Conservation (phyloP, 495 filamentous ascomycete species). For the Penicillium steckii region DNA sequence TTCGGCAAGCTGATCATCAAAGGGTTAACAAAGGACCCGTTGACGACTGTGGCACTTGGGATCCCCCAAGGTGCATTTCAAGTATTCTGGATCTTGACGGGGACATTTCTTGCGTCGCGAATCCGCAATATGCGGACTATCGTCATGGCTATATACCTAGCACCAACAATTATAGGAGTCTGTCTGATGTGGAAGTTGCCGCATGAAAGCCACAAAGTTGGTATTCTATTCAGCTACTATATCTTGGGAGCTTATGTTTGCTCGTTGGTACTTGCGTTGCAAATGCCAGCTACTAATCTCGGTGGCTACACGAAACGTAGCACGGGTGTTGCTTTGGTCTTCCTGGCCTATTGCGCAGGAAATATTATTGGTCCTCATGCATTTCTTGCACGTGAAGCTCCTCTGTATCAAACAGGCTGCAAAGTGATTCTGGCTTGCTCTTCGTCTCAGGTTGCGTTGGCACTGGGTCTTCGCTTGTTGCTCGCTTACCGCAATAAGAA, state of each 20-base stretch:
- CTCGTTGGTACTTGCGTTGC: conserved; percentile 37
- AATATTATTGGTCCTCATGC: conserved; percentile 38
- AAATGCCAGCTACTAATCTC: conserved; percentile 42
- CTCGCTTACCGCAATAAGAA: conserved; percentile 16
- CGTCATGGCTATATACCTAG: conserved; percentile 36
- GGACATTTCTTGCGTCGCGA: conserved; percentile 33
- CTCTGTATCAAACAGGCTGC: conserved; percentile 34
- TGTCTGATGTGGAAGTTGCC: conserved; percentile 37
- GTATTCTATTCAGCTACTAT: conserved; percentile 40
- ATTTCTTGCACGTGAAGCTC: conserved; percentile 32
- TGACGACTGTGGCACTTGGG: conserved; percentile 31
- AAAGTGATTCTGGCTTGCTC: conserved; percentile 32
- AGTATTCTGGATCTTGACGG: conserved; percentile 33
- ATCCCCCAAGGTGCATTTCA: conserved; percentile 43
- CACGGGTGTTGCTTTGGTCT: conserved; percentile 39
- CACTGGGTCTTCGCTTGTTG: conserved; percentile 15
- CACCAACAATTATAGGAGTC: conserved; percentile 34
- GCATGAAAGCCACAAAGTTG: conserved; percentile 29
- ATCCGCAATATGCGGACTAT: conserved; percentile 32
- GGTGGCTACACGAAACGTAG: conserved; percentile 43
- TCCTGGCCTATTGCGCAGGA: conserved; percentile 38
- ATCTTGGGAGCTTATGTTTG: conserved; percentile 39
- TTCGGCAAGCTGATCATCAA: conserved; percentile 43
- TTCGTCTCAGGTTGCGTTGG: conserved; percentile 14
- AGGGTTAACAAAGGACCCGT: conserved; percentile 28